Evolutionary conservation across 2,329 filamentous ascomycete species (phyloP).

Genomic region (Pleoardoris graminearum): DNA sequence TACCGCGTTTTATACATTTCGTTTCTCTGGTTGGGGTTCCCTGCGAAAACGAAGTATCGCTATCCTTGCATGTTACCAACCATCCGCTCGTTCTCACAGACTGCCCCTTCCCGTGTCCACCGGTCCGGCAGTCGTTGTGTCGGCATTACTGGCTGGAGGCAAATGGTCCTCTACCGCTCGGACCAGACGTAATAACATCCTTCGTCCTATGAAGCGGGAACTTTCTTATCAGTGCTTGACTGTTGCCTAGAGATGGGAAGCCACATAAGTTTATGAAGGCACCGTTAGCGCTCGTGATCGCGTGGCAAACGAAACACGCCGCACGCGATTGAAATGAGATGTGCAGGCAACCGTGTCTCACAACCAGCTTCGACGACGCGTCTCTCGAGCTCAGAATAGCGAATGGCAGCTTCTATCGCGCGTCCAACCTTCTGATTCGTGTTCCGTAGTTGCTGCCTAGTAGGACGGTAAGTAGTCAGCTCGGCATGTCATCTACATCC

Average conservation of each 20-base stretch:
- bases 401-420: not conserved
- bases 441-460: not conserved
- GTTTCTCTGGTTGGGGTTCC: not conserved
- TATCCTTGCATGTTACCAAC: not conserved
- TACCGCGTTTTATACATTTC: not conserved
- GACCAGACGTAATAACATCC: not conserved
- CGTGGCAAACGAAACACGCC: not conserved
- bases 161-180: not conserved
- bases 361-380: not conserved
- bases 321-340: not conserved
- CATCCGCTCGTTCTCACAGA: not conserved
- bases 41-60: not conserved
- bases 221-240: not conserved
- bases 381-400: not conserved
- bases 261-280: not conserved
- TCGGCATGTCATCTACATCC: too few relatives aligned
- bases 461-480: too few relatives aligned
- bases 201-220: not conserved
- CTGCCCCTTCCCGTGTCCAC: not conserved
- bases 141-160: not conserved
- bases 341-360: not conserved
- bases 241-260: not conserved
- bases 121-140: not conserved
- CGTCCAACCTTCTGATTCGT: not conserved
- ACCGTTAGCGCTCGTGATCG: not conserved